Percentiles rank a stretch among this genome's conserved stretches.
These are phyloP conservation scores for Ophiocordyceps robertsii DNA, from an alignment of 2,329 filamentous ascomycete species.

Conservation along the genomic window DNA sequence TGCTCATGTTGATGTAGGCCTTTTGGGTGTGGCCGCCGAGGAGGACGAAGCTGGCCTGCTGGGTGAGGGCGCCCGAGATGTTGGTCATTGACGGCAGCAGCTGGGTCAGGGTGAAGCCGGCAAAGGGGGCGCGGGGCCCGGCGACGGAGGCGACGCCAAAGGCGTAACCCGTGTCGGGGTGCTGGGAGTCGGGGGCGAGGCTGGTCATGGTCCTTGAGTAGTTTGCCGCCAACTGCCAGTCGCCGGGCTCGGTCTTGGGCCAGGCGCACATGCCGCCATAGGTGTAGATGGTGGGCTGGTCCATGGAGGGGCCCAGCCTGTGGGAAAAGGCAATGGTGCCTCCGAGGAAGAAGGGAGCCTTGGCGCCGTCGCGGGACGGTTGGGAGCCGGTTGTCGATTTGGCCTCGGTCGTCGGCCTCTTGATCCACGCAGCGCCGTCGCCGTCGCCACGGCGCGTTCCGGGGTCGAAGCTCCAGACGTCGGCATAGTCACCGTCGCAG, in stretches of 20 bases:
- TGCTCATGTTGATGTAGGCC: slow-evolving; percentile 91
- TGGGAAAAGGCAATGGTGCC: slow-evolving; percentile 54
- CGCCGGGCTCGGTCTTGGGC: slow-evolving; percentile 21
- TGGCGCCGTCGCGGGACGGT: slow-evolving; percentile 3
- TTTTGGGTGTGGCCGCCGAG: slow-evolving; percentile 71
- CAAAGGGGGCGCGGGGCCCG: slow-evolving; percentile 63
- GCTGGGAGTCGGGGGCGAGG: slow-evolving; percentile 33
- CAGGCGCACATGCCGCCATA: slow-evolving; percentile 85
- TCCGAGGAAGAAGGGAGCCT: slow-evolving; percentile 36
- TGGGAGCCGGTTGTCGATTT: not conserved
- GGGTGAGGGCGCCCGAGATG: slow-evolving; percentile 48
- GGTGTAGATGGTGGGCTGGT: slow-evolving; percentile 48
- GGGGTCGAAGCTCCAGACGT: slow-evolving; percentile 56
- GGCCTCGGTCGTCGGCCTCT: slow-evolving; percentile 9
- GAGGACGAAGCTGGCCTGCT: slow-evolving; percentile 67
- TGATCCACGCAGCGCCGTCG: slow-evolving; percentile 11
- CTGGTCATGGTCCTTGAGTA: slow-evolving; percentile 74
- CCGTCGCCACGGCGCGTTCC: slow-evolving; percentile 16
- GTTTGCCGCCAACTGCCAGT: slow-evolving; percentile 55
- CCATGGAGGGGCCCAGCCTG: slow-evolving; percentile 36
- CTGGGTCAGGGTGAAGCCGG: slow-evolving; percentile 72
- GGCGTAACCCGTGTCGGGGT: slow-evolving; percentile 15
- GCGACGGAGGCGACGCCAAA: slow-evolving; percentile 26
- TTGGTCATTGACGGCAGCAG: slow-evolving; percentile 59
- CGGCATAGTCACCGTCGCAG: slow-evolving; percentile 43